Conservation (phyloP, 2,329 filamentous ascomycete species). For the Bipolaris zeicola region DNA sequence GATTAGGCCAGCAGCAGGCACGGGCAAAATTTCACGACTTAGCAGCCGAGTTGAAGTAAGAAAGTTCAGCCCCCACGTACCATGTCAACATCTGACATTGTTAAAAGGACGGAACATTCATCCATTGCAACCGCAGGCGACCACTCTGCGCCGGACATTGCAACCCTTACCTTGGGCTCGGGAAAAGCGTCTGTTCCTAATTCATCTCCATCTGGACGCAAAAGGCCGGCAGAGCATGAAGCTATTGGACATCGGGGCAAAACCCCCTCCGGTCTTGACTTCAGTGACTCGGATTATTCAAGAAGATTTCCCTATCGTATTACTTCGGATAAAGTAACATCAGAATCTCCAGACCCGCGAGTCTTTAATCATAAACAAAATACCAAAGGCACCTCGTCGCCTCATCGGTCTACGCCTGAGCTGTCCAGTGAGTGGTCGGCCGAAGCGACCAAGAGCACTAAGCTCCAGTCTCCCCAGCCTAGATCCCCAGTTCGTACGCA, state of each 20-base stretch:
- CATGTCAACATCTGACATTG: constrained; percentile 10
- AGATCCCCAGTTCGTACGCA: constrained; percentile 18
- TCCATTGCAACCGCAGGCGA: constrained; percentile 36
- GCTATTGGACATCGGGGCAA: constrained; percentile 34
- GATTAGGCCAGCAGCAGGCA: constrained; percentile 24
- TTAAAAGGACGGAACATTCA: constrained; percentile 30
- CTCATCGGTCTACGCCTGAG: constrained; percentile 31
- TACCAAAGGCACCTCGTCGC: constrained; percentile 18
- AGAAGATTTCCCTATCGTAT: constrained; percentile 27
- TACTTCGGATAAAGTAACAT: constrained; percentile 19
- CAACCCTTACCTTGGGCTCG: constrained; percentile 33
- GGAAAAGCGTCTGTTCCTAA: constrained; percentile 25
- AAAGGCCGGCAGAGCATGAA: constrained; percentile 39
- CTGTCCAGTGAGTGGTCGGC: constrained; percentile 31
- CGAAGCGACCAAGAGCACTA: constrained; percentile 26
- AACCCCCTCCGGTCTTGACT: constrained; percentile 26
- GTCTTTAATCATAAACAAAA: constrained; percentile 29
- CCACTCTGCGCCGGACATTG: constrained; percentile 39
- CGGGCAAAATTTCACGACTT: constrained; percentile 24
- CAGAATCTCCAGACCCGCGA: constrained; percentile 27
- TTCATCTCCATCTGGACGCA: constrained; percentile 33
- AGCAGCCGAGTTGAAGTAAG: constrained; percentile 22
- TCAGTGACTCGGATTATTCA: constrained; percentile 35
- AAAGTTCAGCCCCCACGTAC: constrained; percentile 17
- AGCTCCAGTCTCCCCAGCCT: constrained; percentile 21